A percentile compares a stretch with the other conserved stretches of the same genome.
Evolutionary conservation across 192 early-diverging fungal species (phyloP).

Genomic region (Chytriomyces confervae): DNA sequence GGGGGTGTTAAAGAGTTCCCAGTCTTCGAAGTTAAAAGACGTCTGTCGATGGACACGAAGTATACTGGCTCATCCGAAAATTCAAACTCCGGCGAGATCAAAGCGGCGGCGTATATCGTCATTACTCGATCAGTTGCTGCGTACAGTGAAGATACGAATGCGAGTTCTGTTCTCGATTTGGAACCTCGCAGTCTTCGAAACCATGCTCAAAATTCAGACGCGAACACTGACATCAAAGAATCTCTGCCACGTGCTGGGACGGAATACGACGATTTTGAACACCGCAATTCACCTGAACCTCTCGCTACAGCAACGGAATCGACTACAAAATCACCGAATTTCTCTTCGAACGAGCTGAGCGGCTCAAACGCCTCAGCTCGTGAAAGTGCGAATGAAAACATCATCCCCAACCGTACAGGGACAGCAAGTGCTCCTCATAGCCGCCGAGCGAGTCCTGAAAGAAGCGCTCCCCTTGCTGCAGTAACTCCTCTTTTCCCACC

Average conservation of each 20-base stretch:
- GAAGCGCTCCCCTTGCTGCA: not conserved
- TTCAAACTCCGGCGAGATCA: not conserved
- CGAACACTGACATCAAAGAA: no score
- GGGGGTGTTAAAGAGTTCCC: conserved; percentile 37
- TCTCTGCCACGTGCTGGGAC: no score
- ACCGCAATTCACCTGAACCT: no score
- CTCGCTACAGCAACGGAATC: no score
- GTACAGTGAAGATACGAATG: conserved; percentile 4
- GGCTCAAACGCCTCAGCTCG: no score
- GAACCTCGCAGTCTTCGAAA: not conserved
- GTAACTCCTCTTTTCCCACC: conserved; percentile 7
- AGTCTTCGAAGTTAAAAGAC: conserved; percentile 49
- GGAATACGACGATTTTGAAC: no score
- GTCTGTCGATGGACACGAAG: conserved; percentile 4
- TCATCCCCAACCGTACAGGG: no score
- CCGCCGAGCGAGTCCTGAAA: not conserved
- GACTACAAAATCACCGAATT: no score
- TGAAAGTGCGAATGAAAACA: no score
- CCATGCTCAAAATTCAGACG: no score
- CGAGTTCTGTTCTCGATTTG: not conserved
- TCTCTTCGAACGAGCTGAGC: no score
- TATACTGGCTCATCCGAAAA: not conserved
- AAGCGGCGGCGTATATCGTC: conserved; percentile 34
- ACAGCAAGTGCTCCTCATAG: not conserved
- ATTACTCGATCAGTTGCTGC: conserved; percentile 41